Conservation (phyloP, 1,139 yeast species). For the Pichia cactophila region DNA sequence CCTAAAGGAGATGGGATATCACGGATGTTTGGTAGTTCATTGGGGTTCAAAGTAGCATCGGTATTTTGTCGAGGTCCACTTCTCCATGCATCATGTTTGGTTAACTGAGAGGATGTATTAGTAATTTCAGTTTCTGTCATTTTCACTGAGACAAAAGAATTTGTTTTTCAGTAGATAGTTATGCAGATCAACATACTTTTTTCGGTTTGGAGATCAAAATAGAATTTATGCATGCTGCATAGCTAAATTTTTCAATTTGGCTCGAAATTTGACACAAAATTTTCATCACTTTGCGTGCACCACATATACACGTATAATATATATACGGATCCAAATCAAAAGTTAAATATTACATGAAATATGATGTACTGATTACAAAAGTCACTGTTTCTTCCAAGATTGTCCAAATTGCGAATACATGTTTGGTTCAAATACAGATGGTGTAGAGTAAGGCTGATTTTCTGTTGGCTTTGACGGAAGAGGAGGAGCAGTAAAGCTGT, state of each 20-base stretch:
- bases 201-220: no score
- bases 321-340: no score
- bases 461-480: constrained; percentile 23
- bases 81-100: constrained; percentile 17
- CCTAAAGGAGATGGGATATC: constrained; percentile 47
- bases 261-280: background rate
- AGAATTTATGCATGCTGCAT: no score
- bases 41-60: constrained; percentile 20
- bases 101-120: constrained; percentile 5
- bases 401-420: constrained; percentile 35
- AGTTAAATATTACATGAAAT: no score
- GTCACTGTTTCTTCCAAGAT: constrained; percentile 13
- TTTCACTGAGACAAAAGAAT: background rate
- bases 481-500: constrained; percentile 17
- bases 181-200: no score
- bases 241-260: background rate
- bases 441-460: constrained; percentile 33
- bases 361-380: background rate
- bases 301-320: no score
- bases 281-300: background rate
- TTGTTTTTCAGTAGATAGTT: no score
- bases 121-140: background rate
- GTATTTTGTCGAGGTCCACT: constrained; percentile 21
- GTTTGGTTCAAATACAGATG: constrained; percentile 39
- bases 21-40: constrained; percentile 30